These are phyloP conservation scores for Glomus cerebriforme DNA, from an alignment of 192 early-diverging fungal species.

Conservation along the genomic window DNA sequence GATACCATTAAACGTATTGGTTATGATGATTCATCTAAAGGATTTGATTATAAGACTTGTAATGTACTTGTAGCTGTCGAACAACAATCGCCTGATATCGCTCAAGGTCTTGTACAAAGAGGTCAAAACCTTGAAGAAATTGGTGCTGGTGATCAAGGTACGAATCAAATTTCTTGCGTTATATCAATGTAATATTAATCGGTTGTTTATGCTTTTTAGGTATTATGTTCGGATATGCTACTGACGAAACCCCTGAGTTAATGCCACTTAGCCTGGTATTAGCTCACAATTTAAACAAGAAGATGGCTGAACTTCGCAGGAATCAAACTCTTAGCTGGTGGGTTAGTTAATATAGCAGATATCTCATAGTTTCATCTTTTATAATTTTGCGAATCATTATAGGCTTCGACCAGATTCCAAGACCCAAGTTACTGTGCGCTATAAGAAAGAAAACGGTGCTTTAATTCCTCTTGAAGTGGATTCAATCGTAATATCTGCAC, in stretches of 20 bases:
- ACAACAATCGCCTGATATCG: conserved; percentile 99
- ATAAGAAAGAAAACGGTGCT: conserved; percentile 94
- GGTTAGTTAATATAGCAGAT: neutral
- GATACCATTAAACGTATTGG: conserved; percentile 98
- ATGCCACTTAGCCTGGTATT: conserved; percentile 96
- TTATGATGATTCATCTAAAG: conserved; percentile 98
- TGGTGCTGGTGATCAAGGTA: conserved; percentile 99
- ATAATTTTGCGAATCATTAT: neutral
- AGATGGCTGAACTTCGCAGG: conserved; percentile 94
- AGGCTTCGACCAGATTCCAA: conserved; percentile 95
- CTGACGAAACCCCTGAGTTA: conserved; percentile 98
- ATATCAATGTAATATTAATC: neutral
- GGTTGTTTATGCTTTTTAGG: conserved; percentile 39
- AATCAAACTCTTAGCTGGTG: conserved; percentile 85
- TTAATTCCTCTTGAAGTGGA: conserved; percentile 94
- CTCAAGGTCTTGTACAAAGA: conserved; percentile 95
- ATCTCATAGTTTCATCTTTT: too few species aligned
- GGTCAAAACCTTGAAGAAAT: conserved; percentile 91
- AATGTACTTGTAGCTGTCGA: conserved; percentile 99
- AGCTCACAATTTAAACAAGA: conserved; percentile 97
- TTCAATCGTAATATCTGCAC: conserved; percentile 96
- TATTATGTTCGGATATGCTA: conserved; percentile 93
- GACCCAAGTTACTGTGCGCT: conserved; percentile 99
- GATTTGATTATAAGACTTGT: conserved; percentile 99
- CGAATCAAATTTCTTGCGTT: conserved; percentile 12